Evolutionary conservation across 2,329 filamentous ascomycete species (phyloP), one percentile per base, ranked within the genome.

Genomic region (Aspergillus unguis): DNA sequence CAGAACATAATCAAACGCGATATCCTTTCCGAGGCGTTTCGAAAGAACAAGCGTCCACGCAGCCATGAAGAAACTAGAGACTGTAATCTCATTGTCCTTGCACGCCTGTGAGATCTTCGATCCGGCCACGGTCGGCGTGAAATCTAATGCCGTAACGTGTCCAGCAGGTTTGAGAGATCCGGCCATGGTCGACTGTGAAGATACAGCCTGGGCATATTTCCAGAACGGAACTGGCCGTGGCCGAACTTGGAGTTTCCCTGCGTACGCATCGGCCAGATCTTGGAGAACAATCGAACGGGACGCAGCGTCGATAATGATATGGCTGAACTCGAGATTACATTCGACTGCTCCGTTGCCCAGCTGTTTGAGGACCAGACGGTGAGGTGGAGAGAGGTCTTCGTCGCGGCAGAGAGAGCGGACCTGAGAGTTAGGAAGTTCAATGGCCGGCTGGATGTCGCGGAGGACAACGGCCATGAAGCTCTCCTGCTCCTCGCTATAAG

Each of bases 41-140:
- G 48, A 43, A 5, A 50, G 40, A 3, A 44, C 32, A 3, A 35
- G 26, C 3, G 31, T 29, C 48, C 48, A 50, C 7, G 48, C 48
- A 5, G 48, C 25, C 48, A 50, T 50, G 40, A 50, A 50, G 25
- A 50, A 41, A 25, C 48, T 50, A 3, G 48, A 50, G 17, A 50
- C 4, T n/a, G 48, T 50, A 6, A 50, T 50, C 32, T 50, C 48
- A 10, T 50, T 42, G 10, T 27, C 40, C 25, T 11, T 44, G 41
- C 48, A 50, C 9, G 40, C 40, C 25, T 43, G n/a, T 3, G 26
- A 28, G 26, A 50, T 17, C 5, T 26, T 27, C 6, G 29, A 25
- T 5, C 26, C 32, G 7, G 40, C 6, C 10, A 6, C 23, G 9
- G 40, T 28, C 10, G 41, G 37, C 7, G 36, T n/a, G 7, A 37